A percentile compares a stretch with the other conserved stretches of the same genome.
phyloP scores from a whole-genome alignment of 768 basidiomycete genomes.

The Naematelia encephala region DNA sequence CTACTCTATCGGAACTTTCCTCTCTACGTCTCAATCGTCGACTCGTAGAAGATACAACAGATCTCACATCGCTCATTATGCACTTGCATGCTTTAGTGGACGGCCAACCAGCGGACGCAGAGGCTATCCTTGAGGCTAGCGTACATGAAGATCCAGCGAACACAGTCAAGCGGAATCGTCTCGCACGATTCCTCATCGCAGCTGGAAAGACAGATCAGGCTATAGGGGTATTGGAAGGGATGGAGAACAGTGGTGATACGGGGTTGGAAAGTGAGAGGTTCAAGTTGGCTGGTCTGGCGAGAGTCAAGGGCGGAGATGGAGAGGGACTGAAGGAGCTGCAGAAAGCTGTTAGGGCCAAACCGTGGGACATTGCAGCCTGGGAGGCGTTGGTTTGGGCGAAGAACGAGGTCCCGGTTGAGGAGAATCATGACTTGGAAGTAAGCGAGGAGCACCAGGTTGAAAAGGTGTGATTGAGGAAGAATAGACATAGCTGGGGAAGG shows the following conservation, averaged over 20 bases:
- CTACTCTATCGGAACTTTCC: conserved; percentile 76
- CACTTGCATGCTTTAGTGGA: conserved; percentile 62
- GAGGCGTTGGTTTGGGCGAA: conserved; percentile 30
- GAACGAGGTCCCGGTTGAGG: background rate
- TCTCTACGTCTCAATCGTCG: conserved; percentile 66
- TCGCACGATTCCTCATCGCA: conserved; percentile 27
- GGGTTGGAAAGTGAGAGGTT: conserved; percentile 2
- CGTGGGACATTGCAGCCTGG: conserved; percentile 37
- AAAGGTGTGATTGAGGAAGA: too few species aligned
- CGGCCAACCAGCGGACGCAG: conserved; percentile 17
- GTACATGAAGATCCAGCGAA: conserved; percentile 11
- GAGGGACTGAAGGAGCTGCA: conserved; percentile 27
- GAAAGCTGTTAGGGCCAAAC: conserved; percentile 33
- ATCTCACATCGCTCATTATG: conserved; percentile 69
- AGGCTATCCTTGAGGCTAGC: conserved; percentile 18
- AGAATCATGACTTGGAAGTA: too few species aligned
- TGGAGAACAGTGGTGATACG: conserved; percentile 4
- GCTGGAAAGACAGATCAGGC: conserved; percentile 18
- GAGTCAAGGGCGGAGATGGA: conserved; percentile 24
- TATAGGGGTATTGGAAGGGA: conserved; percentile 5
- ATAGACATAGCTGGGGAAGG: too few species aligned
- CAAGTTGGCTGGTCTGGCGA: conserved; percentile 16
- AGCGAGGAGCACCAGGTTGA: too few species aligned
- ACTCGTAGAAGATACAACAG: conserved; percentile 63
- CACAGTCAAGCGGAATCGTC: conserved; percentile 18